Percentiles rank a stretch among this genome's conserved stretches.
These are phyloP conservation scores for Penicillium sp. DNA, from an alignment of 2,329 filamentous ascomycete genomes.

Conservation along the genomic window DNA sequence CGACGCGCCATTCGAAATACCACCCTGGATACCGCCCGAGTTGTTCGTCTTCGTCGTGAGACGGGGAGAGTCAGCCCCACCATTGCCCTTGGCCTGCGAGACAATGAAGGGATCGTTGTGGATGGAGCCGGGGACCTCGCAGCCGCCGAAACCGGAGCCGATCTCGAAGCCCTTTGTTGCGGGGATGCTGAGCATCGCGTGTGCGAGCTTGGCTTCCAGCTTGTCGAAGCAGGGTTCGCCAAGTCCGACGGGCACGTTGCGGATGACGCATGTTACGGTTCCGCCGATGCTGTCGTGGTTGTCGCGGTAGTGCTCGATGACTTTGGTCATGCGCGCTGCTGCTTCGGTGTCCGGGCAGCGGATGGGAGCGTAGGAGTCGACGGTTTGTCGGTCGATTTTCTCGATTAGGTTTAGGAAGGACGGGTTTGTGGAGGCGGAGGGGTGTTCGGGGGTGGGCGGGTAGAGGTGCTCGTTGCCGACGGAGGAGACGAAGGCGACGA, in stretches of 20 bases:
- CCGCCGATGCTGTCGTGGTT: slow-evolving; percentile 85
- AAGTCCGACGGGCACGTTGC: slow-evolving; percentile 76
- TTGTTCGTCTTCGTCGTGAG: slow-evolving; percentile 91
- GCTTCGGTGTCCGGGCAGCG: slow-evolving; percentile 71
- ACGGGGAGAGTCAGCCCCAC: slow-evolving; percentile 45
- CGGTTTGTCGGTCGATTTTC: slow-evolving; percentile 66
- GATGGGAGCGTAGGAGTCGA: slow-evolving; percentile 81
- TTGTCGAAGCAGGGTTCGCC: slow-evolving; percentile 96
- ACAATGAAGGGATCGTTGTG: slow-evolving; percentile 88
- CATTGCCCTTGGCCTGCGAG: slow-evolving; percentile 38
- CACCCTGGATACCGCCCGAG: slow-evolving; percentile 90
- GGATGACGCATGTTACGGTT: slow-evolving; percentile 89
- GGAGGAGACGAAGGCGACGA: slow-evolving; percentile 83
- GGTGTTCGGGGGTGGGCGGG: slow-evolving; percentile 64
- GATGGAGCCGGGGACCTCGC: slow-evolving; percentile 77
- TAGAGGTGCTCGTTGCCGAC: slow-evolving; percentile 78
- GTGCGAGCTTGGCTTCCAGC: slow-evolving; percentile 82
- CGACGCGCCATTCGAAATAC: slow-evolving; percentile 86
- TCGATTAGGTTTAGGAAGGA: slow-evolving; percentile 71
- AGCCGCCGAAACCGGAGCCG: slow-evolving; percentile 85
- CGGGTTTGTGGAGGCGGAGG: slow-evolving; percentile 69
- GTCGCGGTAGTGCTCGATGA: slow-evolving; percentile 74
- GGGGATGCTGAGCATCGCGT: slow-evolving; percentile 93
- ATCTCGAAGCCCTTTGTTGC: slow-evolving; percentile 95
- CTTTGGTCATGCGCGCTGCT: slow-evolving; percentile 68